phyloP scores from a whole-genome alignment of 2,329 filamentous ascomycete genomes.

The Sporothrix brunneoviolacea region DNA sequence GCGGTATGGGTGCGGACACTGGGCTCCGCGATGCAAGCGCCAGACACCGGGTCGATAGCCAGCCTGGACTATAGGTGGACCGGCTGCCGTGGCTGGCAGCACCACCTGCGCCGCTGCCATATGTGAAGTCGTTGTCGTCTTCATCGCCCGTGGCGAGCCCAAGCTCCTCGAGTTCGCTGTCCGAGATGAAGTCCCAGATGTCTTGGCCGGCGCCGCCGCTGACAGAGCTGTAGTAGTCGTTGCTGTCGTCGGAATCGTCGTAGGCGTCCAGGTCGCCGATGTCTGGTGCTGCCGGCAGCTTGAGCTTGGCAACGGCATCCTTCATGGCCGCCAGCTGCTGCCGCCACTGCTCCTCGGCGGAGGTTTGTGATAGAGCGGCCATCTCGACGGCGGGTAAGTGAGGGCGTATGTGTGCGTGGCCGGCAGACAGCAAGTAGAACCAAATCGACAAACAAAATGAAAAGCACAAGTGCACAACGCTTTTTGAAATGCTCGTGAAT shows the following conservation, averaged over 20 bases:
- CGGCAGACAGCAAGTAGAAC: not conserved
- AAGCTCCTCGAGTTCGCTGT: constrained; percentile 59
- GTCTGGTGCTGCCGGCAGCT: constrained; percentile 33
- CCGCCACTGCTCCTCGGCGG: constrained; percentile 59
- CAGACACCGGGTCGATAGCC: constrained; percentile 66
- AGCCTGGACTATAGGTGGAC: constrained; percentile 50
- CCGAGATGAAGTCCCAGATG: constrained; percentile 87
- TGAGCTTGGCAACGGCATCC: constrained; percentile 69
- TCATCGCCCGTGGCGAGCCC: too few species aligned
- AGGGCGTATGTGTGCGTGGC: too few species aligned
- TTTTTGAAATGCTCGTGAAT: too few species aligned
- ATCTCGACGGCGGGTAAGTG: too few species aligned
- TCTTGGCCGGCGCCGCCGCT: constrained; percentile 59
- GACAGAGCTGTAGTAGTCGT: constrained; percentile 51
- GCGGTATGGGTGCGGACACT: constrained; percentile 47
- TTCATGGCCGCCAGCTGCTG: constrained; percentile 81
- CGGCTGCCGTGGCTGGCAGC: not conserved
- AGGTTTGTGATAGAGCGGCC: constrained; percentile 2
- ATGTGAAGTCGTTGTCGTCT: constrained; percentile 34
- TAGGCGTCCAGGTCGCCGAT: constrained; percentile 28
- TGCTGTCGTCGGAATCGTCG: constrained; percentile 53
- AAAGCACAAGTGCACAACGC: not conserved
- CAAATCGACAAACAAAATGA: not conserved
- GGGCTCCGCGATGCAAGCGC: constrained; percentile 55
- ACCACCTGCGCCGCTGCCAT: constrained; percentile 25